Percentiles rank a stretch among this genome's conserved stretches.
These are phyloP conservation scores for Rhytidhysteron rufulum DNA, from an alignment of 2,329 filamentous ascomycete species.

Conservation along the genomic window DNA sequence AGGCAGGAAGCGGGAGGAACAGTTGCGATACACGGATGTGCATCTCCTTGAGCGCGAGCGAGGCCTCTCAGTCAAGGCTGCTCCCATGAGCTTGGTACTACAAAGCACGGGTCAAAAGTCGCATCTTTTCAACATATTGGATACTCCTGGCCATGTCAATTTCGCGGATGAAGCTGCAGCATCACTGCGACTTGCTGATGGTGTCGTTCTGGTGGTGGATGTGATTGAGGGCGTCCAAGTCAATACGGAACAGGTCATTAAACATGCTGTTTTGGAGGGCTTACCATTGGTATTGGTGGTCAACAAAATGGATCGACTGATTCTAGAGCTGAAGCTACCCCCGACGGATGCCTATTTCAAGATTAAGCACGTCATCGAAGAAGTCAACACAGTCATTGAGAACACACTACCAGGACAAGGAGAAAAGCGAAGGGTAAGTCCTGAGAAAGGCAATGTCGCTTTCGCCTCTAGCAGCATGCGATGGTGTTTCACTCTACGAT, in stretches of 20 bases:
- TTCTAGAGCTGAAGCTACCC: slow-evolving; percentile 88
- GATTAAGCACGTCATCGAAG: slow-evolving; percentile 95
- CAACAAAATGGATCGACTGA: slow-evolving; percentile 96
- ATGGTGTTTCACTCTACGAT: slow-evolving; percentile 93
- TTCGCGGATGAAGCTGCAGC: slow-evolving; percentile 97
- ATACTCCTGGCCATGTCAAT: slow-evolving; percentile 96
- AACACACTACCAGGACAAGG: slow-evolving; percentile 78
- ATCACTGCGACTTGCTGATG: slow-evolving; percentile 81
- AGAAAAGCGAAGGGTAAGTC: slow-evolving; percentile 76
- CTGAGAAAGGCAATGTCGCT: slow-evolving; percentile 96
- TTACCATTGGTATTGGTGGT: slow-evolving; percentile 85
- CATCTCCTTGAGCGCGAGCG: slow-evolving; percentile 85
- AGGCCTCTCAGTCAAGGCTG: slow-evolving; percentile 85
- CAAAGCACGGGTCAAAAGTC: slow-evolving; percentile 89
- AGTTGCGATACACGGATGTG: slow-evolving; percentile 90
- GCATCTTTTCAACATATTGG: slow-evolving; percentile 88
- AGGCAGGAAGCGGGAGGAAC: slow-evolving; percentile 79
- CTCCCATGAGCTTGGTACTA: slow-evolving; percentile 90
- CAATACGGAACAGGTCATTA: slow-evolving; percentile 96
- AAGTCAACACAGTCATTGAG: slow-evolving; percentile 94
- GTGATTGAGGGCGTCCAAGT: slow-evolving; percentile 98
- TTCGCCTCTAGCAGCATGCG: slow-evolving; percentile 92
- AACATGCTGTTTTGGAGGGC: slow-evolving; percentile 86
- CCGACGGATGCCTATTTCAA: slow-evolving; percentile 98
- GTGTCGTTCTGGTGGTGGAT: slow-evolving; percentile 89